These are phyloP conservation scores for Posidonia oceanica DNA, from an alignment of 116 monocot species.

Conservation along the genomic window DNA sequence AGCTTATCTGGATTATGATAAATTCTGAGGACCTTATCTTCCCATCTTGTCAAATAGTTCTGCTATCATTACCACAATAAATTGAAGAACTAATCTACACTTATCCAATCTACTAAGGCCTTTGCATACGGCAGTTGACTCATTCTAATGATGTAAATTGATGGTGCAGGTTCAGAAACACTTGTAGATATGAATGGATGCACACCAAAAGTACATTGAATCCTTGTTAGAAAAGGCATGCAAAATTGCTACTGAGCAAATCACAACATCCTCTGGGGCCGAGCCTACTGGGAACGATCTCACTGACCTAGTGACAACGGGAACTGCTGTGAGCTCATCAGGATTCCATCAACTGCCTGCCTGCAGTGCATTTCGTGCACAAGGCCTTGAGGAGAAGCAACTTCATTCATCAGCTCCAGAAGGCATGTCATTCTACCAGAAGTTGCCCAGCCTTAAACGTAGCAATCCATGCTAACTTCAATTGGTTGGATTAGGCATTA, in stretches of 20 bases:
- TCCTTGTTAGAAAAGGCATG: constrained; percentile 49
- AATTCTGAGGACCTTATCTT: too few species aligned
- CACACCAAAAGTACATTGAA: constrained; percentile 14
- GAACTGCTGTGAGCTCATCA: constrained; percentile 25
- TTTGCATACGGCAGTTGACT: too few species aligned
- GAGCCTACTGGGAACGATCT: constrained; percentile 15
- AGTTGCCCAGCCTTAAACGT: constrained; percentile 4
- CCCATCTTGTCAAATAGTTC: too few species aligned
- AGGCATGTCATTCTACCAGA: constrained; percentile 10
- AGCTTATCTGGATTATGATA: too few species aligned
- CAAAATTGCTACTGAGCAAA: constrained; percentile 52
- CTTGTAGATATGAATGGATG: constrained; percentile 35
- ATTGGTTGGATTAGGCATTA: too few species aligned
- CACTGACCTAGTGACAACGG: constrained; percentile 23
- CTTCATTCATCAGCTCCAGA: constrained; percentile 1
- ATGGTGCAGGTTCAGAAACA: constrained; percentile 56
- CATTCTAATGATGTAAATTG: not conserved
- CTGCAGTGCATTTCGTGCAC: constrained; percentile 1
- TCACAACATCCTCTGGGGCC: constrained; percentile 20
- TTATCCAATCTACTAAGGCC: too few species aligned
- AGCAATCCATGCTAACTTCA: constrained; percentile 6
- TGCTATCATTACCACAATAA: too few species aligned
- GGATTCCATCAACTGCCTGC: constrained; percentile 8
- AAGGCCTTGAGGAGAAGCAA: not conserved
- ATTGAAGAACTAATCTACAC: too few species aligned